phyloP scores from a whole-genome alignment of 345 rosid genomes.

The Rhodomyrtus tomentosa region DNA sequence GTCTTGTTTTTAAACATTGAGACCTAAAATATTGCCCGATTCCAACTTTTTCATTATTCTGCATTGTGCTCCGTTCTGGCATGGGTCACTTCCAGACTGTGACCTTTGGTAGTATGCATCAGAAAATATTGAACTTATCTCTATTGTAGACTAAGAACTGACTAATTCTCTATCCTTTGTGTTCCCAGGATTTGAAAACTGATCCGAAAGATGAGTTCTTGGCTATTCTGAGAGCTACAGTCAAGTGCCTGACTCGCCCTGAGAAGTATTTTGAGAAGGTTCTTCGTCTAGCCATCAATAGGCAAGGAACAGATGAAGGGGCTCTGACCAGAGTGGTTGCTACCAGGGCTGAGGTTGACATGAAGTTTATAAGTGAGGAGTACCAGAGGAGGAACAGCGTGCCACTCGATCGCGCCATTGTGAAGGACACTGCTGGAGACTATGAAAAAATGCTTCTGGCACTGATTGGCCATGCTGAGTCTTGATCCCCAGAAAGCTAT shows the following conservation, averaged over 20 bases:
- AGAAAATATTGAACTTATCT: not conserved
- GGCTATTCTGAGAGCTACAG: not conserved
- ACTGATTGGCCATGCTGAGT: not conserved
- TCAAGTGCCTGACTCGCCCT: not conserved
- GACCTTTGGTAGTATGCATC: not conserved
- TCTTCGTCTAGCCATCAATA: conserved; percentile 44
- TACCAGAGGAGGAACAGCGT: not conserved
- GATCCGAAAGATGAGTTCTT: not conserved
- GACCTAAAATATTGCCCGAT: not conserved
- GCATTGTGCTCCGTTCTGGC: too few species aligned
- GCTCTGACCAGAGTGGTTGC: conserved; percentile 55
- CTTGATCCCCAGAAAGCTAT: not conserved
- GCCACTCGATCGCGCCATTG: not conserved
- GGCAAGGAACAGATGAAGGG: conserved; percentile 62
- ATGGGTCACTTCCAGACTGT: not conserved
- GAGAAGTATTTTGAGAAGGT: not conserved
- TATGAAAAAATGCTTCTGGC: not conserved
- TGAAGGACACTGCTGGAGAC: not conserved
- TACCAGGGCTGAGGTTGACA: not conserved
- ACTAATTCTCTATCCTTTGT: not conserved
- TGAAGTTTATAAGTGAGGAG: not conserved
- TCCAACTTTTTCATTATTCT: not conserved
- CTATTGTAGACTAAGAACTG: not conserved
- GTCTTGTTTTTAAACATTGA: not conserved
- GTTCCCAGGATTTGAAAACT: not conserved